Base-by-base conservation (phyloP, 257 asterid genomes). In the Nicotiana tomentosiformis region DNA sequence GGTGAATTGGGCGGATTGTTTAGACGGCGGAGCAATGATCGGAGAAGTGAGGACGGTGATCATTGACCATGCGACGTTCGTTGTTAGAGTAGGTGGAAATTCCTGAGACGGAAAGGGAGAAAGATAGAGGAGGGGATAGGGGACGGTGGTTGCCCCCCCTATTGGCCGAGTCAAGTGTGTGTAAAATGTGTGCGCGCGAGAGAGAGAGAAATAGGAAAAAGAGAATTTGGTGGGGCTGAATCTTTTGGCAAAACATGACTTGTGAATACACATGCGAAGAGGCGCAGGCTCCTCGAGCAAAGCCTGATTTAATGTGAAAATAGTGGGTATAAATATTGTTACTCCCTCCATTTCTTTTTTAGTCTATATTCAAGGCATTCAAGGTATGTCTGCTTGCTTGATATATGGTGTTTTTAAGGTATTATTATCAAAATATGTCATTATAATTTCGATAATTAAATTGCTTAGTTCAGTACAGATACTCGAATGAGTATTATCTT, bases 31-130 rank as follows among this genome's bases (percentile, higher is more conserved):
- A 55, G 58, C 3, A 70, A 26, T 39, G 78, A 5, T 70, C 57
- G 78, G 78, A 70, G 26, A 72, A 35, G 14, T 60, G 30, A n/a
- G 7, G 1, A 43, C 57, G 57, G 57, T 53, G 79, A 74, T 76
- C 64, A 76, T 76, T 49, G 64, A 76, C 80, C 26, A 76, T 76
- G 43, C 33, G 18, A 35, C 37, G 20, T 7, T 20, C 49, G 60
- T 74, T 74, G 80, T 74, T 49, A 18, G 16, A 49, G 79, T 74
- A 74, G 62, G 80, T 49, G 64, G 80, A 26, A 74, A 74, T 26
- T 49, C 49, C 43, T 49, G 62, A 26, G 80, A 26, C 26, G 43
- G 62, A 18, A 70, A 74, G 39, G 57, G 39, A 6, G 15, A 26
- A 57, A 76, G 80, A 49, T 74, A 4, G 43, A 26, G 43, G 18